Evolutionary conservation across 352 stramenopile species (phyloP).

Genomic region (Globisporangium recalcitrans): DNA sequence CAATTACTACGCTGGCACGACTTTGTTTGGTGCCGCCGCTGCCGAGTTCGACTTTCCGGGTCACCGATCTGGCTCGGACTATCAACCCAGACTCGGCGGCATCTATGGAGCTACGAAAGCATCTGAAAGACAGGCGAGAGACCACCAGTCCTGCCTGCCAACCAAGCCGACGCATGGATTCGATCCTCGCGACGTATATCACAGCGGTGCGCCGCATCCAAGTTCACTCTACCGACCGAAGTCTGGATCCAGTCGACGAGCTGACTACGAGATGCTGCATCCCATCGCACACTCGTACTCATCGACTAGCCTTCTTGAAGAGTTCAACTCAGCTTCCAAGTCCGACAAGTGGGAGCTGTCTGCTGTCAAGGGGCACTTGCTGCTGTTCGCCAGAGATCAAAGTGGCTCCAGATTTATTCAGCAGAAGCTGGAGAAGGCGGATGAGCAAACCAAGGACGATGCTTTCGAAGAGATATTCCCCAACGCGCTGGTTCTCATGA

Average conservation of each 20-base stretch:
- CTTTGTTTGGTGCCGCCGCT: background rate
- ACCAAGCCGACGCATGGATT: conserved; percentile 10
- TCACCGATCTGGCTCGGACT: conserved; percentile 3
- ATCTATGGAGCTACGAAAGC: conserved; percentile 12
- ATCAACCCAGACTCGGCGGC: background rate
- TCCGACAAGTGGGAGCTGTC: conserved; percentile 79
- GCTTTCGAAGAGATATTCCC: conserved; percentile 84
- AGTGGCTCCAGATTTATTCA: conserved; percentile 86
- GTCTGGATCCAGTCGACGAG: conserved; percentile 20
- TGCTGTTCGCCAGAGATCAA: conserved; percentile 85
- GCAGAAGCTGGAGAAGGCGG: conserved; percentile 82
- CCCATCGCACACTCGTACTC: conserved; percentile 59
- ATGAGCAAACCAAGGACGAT: conserved; percentile 59
- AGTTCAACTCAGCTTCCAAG: conserved; percentile 68
- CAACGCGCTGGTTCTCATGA: conserved; percentile 81
- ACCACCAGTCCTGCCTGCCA: conserved; percentile 6
- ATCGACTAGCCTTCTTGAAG: conserved; percentile 69
- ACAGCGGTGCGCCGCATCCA: conserved; percentile 19
- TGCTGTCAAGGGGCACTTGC: conserved; percentile 78
- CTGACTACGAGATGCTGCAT: conserved; percentile 41
- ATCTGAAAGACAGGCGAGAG: conserved; percentile 9
- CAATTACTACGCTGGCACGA: conserved; percentile 1
- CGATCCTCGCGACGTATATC: conserved; percentile 21
- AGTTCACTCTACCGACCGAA: conserved; percentile 33
- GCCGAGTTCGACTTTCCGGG: background rate